Conservation (phyloP, 2,329 filamentous ascomycete species). For the Lecanicillium sp. region DNA sequence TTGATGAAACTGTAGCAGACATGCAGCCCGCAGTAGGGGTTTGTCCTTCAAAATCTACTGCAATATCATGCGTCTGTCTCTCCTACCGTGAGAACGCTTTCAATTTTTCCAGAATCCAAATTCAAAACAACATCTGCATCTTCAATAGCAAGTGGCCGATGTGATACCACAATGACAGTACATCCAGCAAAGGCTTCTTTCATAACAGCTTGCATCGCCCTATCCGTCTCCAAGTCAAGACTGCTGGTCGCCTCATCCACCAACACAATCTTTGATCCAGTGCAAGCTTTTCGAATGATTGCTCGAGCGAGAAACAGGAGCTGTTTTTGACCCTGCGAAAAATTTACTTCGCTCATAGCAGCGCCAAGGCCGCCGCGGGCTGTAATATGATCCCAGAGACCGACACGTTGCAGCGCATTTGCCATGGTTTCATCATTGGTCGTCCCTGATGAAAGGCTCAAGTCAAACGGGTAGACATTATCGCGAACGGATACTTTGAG, state of each 20-base stretch:
- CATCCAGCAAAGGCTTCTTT: slow-evolving; percentile 4
- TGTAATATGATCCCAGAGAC: slow-evolving; percentile 4
- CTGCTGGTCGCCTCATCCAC: slow-evolving; percentile 1
- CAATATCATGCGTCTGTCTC: too few relatives aligned
- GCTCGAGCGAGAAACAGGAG: slow-evolving; percentile 12
- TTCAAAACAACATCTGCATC: too few relatives aligned
- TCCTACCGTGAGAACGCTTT: too few relatives aligned
- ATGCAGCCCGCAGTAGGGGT: too few relatives aligned
- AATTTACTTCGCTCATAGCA: neutral
- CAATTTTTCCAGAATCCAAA: too few relatives aligned
- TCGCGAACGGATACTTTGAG: neutral
- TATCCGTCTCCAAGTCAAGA: slow-evolving; percentile 28
- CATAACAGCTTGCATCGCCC: slow-evolving; percentile 5
- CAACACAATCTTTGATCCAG: neutral
- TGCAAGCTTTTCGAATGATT: slow-evolving; percentile 12
- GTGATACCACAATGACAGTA: slow-evolving; percentile 9
- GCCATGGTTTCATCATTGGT: too few relatives aligned
- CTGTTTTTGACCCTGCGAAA: slow-evolving; percentile 11
- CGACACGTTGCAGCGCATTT: too few relatives aligned
- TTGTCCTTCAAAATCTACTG: too few relatives aligned
- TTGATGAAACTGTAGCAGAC: too few relatives aligned
- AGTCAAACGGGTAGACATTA: too few relatives aligned
- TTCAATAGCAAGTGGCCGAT: too few relatives aligned
- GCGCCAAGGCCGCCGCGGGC: slow-evolving; percentile 4
- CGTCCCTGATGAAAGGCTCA: too few relatives aligned